These are phyloP conservation scores for Telfairia occidentalis DNA, from an alignment of 331 rosid species.

Conservation along the genomic window DNA sequence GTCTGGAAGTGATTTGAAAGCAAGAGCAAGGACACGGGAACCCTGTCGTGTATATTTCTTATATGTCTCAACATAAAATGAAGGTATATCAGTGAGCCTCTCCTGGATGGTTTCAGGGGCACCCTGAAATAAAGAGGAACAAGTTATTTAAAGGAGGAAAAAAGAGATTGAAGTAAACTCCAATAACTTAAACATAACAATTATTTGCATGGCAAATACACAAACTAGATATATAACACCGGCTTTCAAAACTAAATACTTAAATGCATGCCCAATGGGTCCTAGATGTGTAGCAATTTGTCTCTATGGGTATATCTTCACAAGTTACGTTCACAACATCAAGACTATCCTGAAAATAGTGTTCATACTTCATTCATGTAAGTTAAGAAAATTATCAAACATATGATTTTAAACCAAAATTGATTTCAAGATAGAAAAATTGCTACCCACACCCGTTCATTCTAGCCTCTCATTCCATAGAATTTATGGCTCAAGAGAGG, in stretches of 20 bases:
- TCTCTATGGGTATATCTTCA: not conserved
- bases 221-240: not conserved
- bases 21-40: constrained; percentile 96
- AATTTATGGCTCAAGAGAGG: not conserved
- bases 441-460: not conserved
- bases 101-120: constrained; percentile 97
- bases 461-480: not conserved
- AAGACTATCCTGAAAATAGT: not conserved
- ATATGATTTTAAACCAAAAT: not conserved
- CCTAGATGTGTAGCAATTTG: not conserved
- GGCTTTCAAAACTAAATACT: not conserved
- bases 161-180: not conserved
- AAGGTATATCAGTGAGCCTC: constrained; percentile 67
- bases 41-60: constrained; percentile 92
- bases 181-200: not conserved
- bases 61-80: constrained; percentile 73
- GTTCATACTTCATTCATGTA: not conserved
- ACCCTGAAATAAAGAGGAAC: constrained; percentile 50
- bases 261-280: not conserved
- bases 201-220: not conserved
- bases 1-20: constrained; percentile 80
- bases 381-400: not conserved
- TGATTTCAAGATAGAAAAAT: not conserved
- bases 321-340: not conserved
- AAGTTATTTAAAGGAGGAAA: constrained; percentile 1